A percentile compares a stretch with the other conserved stretches of the same genome.
These are phyloP conservation scores for Kwoniella newhampshirensis DNA, from an alignment of 768 basidiomycete genomes.

Conservation along the genomic window DNA sequence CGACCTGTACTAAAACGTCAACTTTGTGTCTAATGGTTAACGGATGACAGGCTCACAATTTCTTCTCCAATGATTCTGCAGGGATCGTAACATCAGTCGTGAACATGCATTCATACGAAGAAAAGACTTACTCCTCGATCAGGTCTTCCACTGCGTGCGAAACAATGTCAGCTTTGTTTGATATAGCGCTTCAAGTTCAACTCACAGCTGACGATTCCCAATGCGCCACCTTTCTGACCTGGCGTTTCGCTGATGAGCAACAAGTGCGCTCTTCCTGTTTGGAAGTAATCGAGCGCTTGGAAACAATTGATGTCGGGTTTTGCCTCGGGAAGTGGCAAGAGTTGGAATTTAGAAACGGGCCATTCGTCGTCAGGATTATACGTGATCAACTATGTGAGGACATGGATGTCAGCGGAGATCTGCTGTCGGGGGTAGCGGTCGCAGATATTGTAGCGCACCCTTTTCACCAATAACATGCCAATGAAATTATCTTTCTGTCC, in stretches of 20 bases:
- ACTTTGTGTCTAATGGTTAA: not conserved
- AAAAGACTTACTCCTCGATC: slow-evolving; percentile 60
- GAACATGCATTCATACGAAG: not conserved
- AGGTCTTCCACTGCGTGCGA: slow-evolving; percentile 51
- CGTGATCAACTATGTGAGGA: slow-evolving; percentile 64
- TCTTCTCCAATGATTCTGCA: slow-evolving; percentile 80
- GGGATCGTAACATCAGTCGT: slow-evolving; percentile 8
- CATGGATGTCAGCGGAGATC: slow-evolving; percentile 1
- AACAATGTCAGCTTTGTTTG: slow-evolving; percentile 21
- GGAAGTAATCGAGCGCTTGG: slow-evolving; percentile 89
- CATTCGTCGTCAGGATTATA: slow-evolving; percentile 78
- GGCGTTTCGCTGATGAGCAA: slow-evolving; percentile 81
- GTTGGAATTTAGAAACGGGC: slow-evolving; percentile 60
- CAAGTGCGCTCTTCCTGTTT: slow-evolving; percentile 91
- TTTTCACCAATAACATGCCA: slow-evolving; percentile 80
- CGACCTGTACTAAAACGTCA: slow-evolving; percentile 55
- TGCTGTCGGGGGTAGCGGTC: not conserved
- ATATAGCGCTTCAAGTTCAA: too few relatives aligned
- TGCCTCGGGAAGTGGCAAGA: slow-evolving; percentile 87
- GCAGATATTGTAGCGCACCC: slow-evolving; percentile 56
- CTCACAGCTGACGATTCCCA: slow-evolving; percentile 77
- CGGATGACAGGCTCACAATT: slow-evolving; percentile 58
- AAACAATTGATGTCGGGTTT: slow-evolving; percentile 82
- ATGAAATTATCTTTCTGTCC: slow-evolving; percentile 69
- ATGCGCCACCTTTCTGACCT: slow-evolving; percentile 74